Conservation (phyloP, 2,329 filamentous ascomycete genomes). For the Rhynchosporium agropyri region DNA sequence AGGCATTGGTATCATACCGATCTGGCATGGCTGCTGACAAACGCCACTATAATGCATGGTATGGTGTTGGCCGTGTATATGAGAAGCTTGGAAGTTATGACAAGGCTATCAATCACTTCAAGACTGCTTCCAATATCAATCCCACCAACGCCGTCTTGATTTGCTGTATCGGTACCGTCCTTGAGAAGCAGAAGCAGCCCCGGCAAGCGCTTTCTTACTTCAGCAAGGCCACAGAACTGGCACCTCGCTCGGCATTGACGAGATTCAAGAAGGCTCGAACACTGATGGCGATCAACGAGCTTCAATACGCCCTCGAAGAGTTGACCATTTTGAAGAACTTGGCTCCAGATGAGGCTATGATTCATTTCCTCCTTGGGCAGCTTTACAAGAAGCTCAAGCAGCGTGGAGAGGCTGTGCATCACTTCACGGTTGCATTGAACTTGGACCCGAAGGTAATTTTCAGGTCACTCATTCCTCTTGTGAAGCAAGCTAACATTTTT, state of each 20-base stretch:
- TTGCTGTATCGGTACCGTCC: conserved; percentile 86
- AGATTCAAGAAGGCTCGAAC: conserved; percentile 92
- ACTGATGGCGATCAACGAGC: conserved; percentile 72
- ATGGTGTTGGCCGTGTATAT: conserved; percentile 81
- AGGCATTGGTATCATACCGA: conserved; percentile 85
- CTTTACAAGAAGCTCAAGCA: conserved; percentile 74
- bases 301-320: conserved; percentile 76
- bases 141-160: conserved; percentile 91
- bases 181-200: conserved; percentile 86
- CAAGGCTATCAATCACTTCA: conserved; percentile 89
- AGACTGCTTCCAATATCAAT: conserved; percentile 85
- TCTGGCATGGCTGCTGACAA: conserved; percentile 82
- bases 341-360: conserved; percentile 91
- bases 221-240: conserved; percentile 77
- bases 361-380: conserved; percentile 91
- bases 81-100: conserved; percentile 90
- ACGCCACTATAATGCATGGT: conserved; percentile 98
- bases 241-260: conserved; percentile 78
- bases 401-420: conserved; percentile 79
- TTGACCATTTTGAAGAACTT: conserved; percentile 87
- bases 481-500: conserved; percentile 27
- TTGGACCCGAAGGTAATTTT: conserved; percentile 86
- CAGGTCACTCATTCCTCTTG: neutral
- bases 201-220: conserved; percentile 80
- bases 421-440: conserved; percentile 94